Conservation (phyloP, 208 protist genomes). For the Perkinsela sp. region DNA sequence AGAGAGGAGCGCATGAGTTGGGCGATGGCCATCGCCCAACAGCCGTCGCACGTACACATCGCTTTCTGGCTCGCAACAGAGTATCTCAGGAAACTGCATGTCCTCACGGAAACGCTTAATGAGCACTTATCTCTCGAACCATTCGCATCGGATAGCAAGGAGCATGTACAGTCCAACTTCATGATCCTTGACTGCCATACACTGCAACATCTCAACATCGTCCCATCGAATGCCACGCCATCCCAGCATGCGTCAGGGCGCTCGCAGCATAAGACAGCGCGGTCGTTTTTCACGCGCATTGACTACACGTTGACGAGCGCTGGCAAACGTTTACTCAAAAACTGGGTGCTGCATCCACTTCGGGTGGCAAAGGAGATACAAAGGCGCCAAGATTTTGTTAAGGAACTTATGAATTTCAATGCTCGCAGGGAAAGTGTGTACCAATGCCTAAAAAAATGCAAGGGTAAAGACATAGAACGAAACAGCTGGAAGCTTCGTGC, state of each 20-base stretch:
- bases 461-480: slow-evolving; percentile 41
- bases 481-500: slow-evolving; percentile 14
- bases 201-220: not conserved
- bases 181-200: not conserved
- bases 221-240: not conserved
- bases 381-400: slow-evolving; percentile 6
- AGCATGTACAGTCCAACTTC: not conserved
- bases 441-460: not conserved
- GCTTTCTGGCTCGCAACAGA: not conserved
- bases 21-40: not conserved
- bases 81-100: not conserved
- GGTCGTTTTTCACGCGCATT: not conserved
- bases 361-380: slow-evolving; percentile 5
- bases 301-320: not conserved
- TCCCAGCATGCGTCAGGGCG: not conserved
- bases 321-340: slow-evolving; percentile 19
- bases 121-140: not conserved
- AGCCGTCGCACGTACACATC: not conserved
- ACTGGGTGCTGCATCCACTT: slow-evolving; percentile 25
- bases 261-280: not conserved
- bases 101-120: not conserved
- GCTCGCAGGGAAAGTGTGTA: not conserved
- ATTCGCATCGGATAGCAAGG: not conserved
- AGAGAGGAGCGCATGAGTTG: not conserved
- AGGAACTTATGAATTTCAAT: slow-evolving; percentile 5